Conservation (phyloP, 139 green algal genomes). For the Picochlorum sp. region DNA sequence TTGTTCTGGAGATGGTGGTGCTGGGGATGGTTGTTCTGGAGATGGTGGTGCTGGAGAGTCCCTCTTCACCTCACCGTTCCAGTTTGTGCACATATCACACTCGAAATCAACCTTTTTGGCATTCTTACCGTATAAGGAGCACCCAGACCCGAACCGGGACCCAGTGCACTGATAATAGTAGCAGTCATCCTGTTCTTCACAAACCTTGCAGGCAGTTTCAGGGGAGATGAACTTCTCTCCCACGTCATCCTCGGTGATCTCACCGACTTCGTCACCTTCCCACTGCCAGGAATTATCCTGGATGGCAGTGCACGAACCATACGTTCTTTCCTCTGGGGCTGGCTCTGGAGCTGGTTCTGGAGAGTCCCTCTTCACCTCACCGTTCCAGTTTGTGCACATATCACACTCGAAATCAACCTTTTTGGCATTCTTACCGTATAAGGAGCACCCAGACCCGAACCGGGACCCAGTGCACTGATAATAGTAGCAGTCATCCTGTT, state of each 20-base stretch:
- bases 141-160: neutral
- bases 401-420: neutral
- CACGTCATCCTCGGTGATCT: too few species aligned
- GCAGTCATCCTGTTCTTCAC: neutral
- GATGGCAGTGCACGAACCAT: too few species aligned
- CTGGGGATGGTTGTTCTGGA: too few species aligned
- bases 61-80: too few species aligned
- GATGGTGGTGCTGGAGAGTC: too few species aligned
- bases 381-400: neutral
- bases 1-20: too few species aligned
- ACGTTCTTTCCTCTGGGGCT: too few species aligned
- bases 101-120: neutral
- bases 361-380: too few species aligned
- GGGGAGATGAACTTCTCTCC: too few species aligned
- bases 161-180: neutral
- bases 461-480: neutral
- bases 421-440: neutral
- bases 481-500: neutral
- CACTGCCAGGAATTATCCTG: too few species aligned
- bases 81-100: neutral
- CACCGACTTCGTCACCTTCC: too few species aligned
- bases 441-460: neutral
- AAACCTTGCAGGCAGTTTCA: neutral
- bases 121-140: neutral
- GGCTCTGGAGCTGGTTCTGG: too few species aligned